Evolutionary conservation across 2,329 filamentous ascomycete genomes (phyloP), one percentile per base, ranked within the genome.

Genomic region (Pseudogymnoascus verrucosus): DNA sequence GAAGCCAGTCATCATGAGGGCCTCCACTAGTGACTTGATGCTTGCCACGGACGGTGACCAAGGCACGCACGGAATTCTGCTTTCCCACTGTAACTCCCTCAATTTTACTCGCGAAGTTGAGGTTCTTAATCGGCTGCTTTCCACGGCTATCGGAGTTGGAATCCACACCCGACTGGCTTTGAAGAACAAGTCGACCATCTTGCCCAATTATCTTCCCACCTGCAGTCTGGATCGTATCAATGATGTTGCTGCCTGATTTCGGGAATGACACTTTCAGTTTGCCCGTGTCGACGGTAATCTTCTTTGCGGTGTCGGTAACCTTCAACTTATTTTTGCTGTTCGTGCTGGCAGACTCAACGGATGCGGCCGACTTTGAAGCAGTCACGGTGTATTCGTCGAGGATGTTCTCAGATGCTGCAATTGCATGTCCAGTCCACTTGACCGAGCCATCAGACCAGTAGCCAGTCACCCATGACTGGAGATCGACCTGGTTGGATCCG

Each of bases 381-480:
- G 69, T 74, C 42, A 82, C 72, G 0, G 73, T 78, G 68, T 83
- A 84, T 16, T 76, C 74, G 2, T 78, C 75, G 3, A 75, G 69
- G 1, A 77, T 70, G 0, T 67, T 68, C 1, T 78, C 76, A 0
- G 76, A 77, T 34, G 51, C 51, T 19, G 51, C 51, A 47, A 86
- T 74, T 0, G 84, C 82, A 68, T 86, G 84, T 0, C 78, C 83
- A 2, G 81, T 84, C 84, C 84, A 87, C 69, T 86, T 86, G 62
- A 85, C 76, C 0, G 84, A 84, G 26, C 80, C 82, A 71, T 87
- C 84, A 1, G 79, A 77, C 84, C 84, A 87, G 69, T 82, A 84
- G 0, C 79, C 82, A 0, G 80, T 85, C 2, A 78, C 74, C 83
- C 84, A 86, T 0, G 83, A 82, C 65, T 85, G 79, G 5, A 83